Conservation (phyloP, 106 monocot genomes). For the Dendrobium officinale region DNA sequence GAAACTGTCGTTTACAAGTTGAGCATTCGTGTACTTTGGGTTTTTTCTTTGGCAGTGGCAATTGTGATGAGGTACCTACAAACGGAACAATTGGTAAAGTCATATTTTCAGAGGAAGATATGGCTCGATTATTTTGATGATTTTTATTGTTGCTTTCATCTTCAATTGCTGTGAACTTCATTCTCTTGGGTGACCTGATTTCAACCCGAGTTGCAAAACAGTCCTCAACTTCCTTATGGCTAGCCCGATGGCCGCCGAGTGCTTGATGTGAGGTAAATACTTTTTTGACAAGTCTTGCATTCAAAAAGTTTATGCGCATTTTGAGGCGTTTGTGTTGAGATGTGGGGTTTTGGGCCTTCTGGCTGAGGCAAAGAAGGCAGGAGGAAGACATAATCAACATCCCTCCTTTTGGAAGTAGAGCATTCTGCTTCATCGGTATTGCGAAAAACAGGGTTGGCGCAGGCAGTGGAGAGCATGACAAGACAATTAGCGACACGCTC, state of each 20-base stretch:
- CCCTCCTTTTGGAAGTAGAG: conserved; percentile 7
- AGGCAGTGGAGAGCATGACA: conserved; percentile 48
- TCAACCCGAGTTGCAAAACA: conserved; percentile 58
- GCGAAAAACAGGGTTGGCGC: conserved; percentile 14
- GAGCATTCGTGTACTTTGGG: conserved; percentile 67
- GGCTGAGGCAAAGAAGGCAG: no score
- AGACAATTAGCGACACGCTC: conserved; percentile 78
- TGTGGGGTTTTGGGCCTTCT: neutral
- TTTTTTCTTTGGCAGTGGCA: conserved; percentile 35
- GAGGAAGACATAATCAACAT: conserved; percentile 20
- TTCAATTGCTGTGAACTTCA: neutral
- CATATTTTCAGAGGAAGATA: neutral
- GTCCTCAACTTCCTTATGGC: conserved; percentile 77
- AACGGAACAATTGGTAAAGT: conserved; percentile 28
- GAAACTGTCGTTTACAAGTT: conserved; percentile 57
- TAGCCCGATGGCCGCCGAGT: conserved; percentile 67
- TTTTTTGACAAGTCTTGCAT: conserved; percentile 65
- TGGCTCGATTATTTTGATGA: neutral
- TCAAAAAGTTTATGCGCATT: conserved; percentile 14
- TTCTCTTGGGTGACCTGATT: neutral
- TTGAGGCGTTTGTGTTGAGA: neutral
- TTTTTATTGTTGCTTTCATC: neutral
- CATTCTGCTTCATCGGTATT: conserved; percentile 11
- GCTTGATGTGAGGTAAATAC: conserved; percentile 67
- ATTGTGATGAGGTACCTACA: neutral